These are phyloP conservation scores for Pythium sukuiense DNA, from an alignment of 352 stramenopile species.

Conservation along the genomic window DNA sequence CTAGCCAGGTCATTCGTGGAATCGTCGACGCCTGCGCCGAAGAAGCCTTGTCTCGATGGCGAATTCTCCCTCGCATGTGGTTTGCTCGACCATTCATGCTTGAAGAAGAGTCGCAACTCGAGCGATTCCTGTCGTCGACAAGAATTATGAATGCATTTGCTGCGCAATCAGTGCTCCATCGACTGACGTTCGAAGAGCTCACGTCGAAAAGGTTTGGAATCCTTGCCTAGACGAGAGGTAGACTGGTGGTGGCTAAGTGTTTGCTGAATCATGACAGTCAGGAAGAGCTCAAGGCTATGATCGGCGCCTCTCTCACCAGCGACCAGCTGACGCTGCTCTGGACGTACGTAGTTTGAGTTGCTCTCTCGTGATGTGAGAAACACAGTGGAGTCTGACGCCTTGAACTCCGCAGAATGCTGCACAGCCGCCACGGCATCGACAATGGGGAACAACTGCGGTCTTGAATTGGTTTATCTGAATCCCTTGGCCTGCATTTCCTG, in stretches of 20 bases:
- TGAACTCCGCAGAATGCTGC: slow-evolving; percentile 7
- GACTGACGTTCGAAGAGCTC: slow-evolving; percentile 59
- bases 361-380: too few relatives aligned
- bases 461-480: slow-evolving; percentile 15
- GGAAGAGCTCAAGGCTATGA: slow-evolving; percentile 4
- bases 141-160: slow-evolving; percentile 58
- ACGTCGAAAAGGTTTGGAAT: slow-evolving; percentile 39
- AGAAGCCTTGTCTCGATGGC: slow-evolving; percentile 36
- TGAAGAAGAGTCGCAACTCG: slow-evolving; percentile 75
- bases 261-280: background rate
- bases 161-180: slow-evolving; percentile 70
- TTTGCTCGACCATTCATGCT: slow-evolving; percentile 72
- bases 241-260: background rate
- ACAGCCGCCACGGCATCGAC: slow-evolving; percentile 15
- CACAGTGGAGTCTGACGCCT: background rate
- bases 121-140: slow-evolving; percentile 73
- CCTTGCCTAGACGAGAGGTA: background rate
- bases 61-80: slow-evolving; percentile 65
- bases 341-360: slow-evolving; percentile 8
- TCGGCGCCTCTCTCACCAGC: slow-evolving; percentile 8
- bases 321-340: slow-evolving; percentile 14
- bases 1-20: slow-evolving; percentile 38
- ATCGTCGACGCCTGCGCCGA: slow-evolving; percentile 63
- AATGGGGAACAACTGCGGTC: background rate
- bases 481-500: slow-evolving; percentile 55